Evolutionary conservation across 2,329 filamentous ascomycete species (phyloP), one percentile per base, ranked within the genome.

Genomic region (Cladorrhinum sp.): DNA sequence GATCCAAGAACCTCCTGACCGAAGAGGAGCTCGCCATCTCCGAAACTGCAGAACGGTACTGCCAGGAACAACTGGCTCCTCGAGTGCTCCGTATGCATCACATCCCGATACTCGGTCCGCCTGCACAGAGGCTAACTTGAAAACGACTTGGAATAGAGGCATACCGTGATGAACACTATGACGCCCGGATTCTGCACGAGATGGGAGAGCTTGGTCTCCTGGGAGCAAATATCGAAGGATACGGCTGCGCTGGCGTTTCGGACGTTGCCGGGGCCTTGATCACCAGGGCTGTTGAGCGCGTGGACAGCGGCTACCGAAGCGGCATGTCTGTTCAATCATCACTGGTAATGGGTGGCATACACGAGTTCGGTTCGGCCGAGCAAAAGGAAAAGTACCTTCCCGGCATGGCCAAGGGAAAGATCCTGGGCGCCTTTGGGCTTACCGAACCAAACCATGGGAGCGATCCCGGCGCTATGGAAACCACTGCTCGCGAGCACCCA

Each of bases 1-100:
- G 82, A 24, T 82, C 88, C 36, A 87, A 86, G 70, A 89, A 86
- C 70, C 77, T 96, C 50, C 84, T 92, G 70, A 96, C 92, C 1
- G 91, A 96, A 66, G 95, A 99, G 62, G 95, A 99, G 75, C 73
- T 91, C 66, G 92, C 93, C 14, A 94, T 99, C 67, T 83, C 89
- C 48, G 92, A 97, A 70, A 96, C 92, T 5, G 94, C 94, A 33
- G 90, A 96, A 75, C 85, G 91, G 63, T 99, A 98, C 72, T 98
- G 93, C 73, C 94, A 98, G 75, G 93, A 98, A 73, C 85, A 86
- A 62, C 81, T 99, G 78, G 79, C 90, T 48, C 95, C 95, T 55
- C 83, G 94, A 65, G 89, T 99, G 55, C 81, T 97, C 62, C 88
- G 93, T 96, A 81, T 67, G 84, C 75, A 62, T 62, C 49, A 26